Percentiles rank a stretch among this genome's conserved stretches.
Evolutionary conservation across 345 rosid genomes (phyloP).

Genomic region (Salix purpurea): DNA sequence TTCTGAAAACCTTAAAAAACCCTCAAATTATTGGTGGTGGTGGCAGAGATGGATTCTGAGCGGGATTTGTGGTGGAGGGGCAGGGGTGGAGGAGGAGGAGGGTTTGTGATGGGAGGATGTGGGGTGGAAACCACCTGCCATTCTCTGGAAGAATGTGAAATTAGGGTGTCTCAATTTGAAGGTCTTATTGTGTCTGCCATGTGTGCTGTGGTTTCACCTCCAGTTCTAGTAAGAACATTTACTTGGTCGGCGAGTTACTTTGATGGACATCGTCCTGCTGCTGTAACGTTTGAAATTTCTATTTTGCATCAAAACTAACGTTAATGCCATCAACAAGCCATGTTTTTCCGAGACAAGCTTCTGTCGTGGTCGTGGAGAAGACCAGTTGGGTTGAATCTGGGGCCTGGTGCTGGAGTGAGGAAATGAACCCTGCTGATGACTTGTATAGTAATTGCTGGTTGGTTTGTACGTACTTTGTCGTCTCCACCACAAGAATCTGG

Average conservation of each 20-base stretch:
- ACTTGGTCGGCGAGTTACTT: not conserved
- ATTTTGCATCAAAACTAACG: constrained; percentile 76
- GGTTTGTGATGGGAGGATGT: constrained; percentile 39
- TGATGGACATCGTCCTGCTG: not conserved
- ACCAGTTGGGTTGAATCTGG: constrained; percentile 66
- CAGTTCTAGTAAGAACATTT: constrained; percentile 13
- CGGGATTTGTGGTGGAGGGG: constrained; percentile 48
- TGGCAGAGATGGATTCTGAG: constrained; percentile 36
- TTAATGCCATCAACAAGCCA: constrained; percentile 89
- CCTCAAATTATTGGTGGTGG: not conserved
- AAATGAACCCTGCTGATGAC: constrained; percentile 69
- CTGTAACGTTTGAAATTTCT: not conserved
- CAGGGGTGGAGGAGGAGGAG: constrained; percentile 20
- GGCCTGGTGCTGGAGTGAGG: constrained; percentile 56
- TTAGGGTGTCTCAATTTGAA: constrained; percentile 60
- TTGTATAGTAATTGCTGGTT: constrained; percentile 12
- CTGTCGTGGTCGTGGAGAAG: constrained; percentile 95
- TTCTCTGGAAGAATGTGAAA: constrained; percentile 10
- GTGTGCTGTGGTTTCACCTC: constrained; percentile 79
- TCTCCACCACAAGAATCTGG: constrained; percentile 80
- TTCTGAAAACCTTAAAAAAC: no score
- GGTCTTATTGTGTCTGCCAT: constrained; percentile 93
- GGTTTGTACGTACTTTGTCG: constrained; percentile 11
- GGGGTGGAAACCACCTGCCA: constrained; percentile 49
- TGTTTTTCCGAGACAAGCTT: constrained; percentile 97